Conservation (phyloP, 306 rosid genomes). For the Ammopiptanthus mongolicus region DNA sequence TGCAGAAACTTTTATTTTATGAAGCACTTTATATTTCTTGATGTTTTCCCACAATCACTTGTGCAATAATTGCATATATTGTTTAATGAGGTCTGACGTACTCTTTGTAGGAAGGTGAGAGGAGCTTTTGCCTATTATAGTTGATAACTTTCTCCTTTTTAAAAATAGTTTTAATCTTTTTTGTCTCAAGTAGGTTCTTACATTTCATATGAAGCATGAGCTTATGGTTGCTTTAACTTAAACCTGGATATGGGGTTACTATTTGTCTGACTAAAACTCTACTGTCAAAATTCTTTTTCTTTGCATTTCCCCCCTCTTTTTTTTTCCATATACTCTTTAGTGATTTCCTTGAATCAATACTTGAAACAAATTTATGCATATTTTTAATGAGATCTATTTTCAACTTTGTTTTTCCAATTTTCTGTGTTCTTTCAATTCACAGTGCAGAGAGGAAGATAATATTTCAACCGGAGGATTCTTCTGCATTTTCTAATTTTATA, state of each 20-base stretch:
- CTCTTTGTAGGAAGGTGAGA: background rate
- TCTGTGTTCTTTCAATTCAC: constrained; percentile 5
- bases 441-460: background rate
- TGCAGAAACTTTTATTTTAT: background rate
- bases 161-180: background rate
- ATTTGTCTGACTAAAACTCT: background rate
- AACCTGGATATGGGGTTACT: background rate
- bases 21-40: background rate
- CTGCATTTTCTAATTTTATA: constrained; percentile 20
- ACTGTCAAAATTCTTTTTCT: background rate
- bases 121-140: background rate
- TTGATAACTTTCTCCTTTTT: background rate
- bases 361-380: background rate
- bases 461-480: background rate
- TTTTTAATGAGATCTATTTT: background rate
- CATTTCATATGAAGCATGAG: background rate
- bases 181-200: background rate
- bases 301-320: background rate
- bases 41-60: background rate
- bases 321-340: background rate
- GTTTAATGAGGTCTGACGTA: background rate
- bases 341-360: background rate
- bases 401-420: background rate
- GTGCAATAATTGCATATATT: background rate
- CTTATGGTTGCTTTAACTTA: background rate